Percentiles rank a stretch among this genome's conserved stretches.
These are phyloP conservation scores for Saprolegnia parasitica DNA, from an alignment of 352 stramenopile species.

Conservation along the genomic window DNA sequence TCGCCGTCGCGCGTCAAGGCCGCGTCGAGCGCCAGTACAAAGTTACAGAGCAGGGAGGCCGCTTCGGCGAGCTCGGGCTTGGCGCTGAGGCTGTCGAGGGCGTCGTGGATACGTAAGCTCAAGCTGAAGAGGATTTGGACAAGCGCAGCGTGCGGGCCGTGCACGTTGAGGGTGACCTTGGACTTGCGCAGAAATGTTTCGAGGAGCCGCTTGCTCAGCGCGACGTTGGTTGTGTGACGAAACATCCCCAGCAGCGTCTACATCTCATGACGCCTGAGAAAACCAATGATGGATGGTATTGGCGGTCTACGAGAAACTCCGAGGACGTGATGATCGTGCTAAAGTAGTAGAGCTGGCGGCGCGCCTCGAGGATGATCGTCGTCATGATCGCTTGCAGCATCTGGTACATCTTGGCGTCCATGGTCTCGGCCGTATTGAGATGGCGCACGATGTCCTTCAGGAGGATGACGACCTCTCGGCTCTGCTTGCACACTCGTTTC, in stretches of 20 bases:
- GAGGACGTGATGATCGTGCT: slow-evolving; percentile 64
- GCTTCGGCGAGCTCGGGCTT: slow-evolving; percentile 49
- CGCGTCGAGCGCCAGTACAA: slow-evolving; percentile 63
- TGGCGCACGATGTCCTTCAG: slow-evolving; percentile 82
- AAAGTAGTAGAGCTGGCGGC: slow-evolving; percentile 65
- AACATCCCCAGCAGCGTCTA: slow-evolving; percentile 84
- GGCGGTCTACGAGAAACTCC: slow-evolving; percentile 52
- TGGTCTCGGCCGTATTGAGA: slow-evolving; percentile 54
- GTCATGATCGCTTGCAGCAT: slow-evolving; percentile 66
- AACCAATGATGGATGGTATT: not conserved
- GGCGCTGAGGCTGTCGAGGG: slow-evolving; percentile 74
- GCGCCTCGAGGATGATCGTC: slow-evolving; percentile 69
- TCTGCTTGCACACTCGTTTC: slow-evolving; percentile 27
- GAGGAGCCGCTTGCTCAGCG: slow-evolving; percentile 80
- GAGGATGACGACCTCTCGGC: slow-evolving; percentile 77
- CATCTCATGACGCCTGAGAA: not conserved
- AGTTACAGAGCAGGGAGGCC: slow-evolving; percentile 66
- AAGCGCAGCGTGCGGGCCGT: slow-evolving; percentile 65
- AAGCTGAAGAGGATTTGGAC: slow-evolving; percentile 85
- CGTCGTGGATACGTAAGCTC: slow-evolving; percentile 76
- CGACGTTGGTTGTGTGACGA: slow-evolving; percentile 67
- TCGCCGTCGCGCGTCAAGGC: slow-evolving; percentile 50
- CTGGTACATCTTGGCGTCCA: slow-evolving; percentile 63
- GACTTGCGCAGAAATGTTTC: slow-evolving; percentile 53
- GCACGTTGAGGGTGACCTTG: slow-evolving; percentile 52